phyloP scores from a whole-genome alignment of 2,329 filamentous ascomycete species.

The Colletotrichum siamense region DNA sequence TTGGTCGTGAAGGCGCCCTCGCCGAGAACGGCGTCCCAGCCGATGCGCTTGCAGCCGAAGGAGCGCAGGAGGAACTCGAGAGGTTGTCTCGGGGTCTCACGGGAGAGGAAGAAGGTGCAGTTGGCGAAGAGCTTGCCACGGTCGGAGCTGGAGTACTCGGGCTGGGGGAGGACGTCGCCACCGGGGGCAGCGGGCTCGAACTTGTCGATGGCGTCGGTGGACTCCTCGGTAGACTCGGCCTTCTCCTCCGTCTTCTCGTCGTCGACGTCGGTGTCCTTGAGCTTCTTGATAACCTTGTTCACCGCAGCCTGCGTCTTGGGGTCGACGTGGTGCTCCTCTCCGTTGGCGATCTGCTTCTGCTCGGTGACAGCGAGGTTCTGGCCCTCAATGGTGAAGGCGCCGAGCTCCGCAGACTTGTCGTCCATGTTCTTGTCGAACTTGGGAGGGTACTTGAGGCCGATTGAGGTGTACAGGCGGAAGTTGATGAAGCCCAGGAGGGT shows the following conservation, averaged over 20 bases:
- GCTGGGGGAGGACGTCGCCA: slow-evolving; percentile 86
- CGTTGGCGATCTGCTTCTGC: slow-evolving; percentile 58
- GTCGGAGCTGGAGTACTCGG: slow-evolving; percentile 68
- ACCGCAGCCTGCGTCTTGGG: slow-evolving; percentile 70
- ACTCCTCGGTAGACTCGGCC: slow-evolving; percentile 42
- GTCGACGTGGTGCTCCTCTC: slow-evolving; percentile 59
- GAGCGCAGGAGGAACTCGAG: slow-evolving; percentile 92
- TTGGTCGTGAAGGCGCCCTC: slow-evolving; percentile 92
- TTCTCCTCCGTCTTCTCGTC: slow-evolving; percentile 46
- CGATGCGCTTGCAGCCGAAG: slow-evolving; percentile 94
- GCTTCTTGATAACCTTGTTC: slow-evolving; percentile 71
- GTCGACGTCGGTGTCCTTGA: slow-evolving; percentile 60
- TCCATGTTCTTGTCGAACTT: slow-evolving; percentile 90
- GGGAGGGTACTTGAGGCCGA: slow-evolving; percentile 93
- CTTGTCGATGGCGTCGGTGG: slow-evolving; percentile 78
- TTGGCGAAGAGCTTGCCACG: slow-evolving; percentile 82
- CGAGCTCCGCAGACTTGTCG: slow-evolving; percentile 87
- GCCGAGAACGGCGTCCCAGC: slow-evolving; percentile 90
- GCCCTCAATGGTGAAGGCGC: slow-evolving; percentile 88
- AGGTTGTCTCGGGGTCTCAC: slow-evolving; percentile 88
- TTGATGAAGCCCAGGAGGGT: slow-evolving; percentile 96
- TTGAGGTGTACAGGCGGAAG: slow-evolving; percentile 89
- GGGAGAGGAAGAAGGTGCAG: slow-evolving; percentile 90
- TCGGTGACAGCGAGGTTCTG: slow-evolving; percentile 62
- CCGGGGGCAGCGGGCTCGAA: slow-evolving; percentile 86